A percentile compares a stretch with the other conserved stretches of the same genome.
Evolutionary conservation across 2,329 filamentous ascomycete genomes (phyloP).

Genomic region (Didymella lethalis): DNA sequence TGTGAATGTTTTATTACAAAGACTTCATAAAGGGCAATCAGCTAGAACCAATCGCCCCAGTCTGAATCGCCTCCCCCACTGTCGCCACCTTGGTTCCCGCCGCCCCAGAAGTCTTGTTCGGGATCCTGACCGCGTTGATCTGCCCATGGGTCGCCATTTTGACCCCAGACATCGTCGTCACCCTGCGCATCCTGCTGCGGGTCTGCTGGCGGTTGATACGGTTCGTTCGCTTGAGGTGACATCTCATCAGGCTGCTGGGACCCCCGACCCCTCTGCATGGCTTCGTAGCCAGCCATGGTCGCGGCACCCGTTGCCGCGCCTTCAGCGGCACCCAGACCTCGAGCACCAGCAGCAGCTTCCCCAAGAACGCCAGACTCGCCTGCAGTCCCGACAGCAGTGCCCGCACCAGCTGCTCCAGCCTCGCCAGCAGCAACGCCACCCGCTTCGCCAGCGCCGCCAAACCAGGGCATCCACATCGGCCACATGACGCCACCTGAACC

Average conservation of each 20-base stretch:
- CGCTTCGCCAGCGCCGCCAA: conserved; percentile 39
- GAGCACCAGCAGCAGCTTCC: conserved; percentile 59
- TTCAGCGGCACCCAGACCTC: conserved; percentile 51
- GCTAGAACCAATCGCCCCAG: conserved; percentile 38
- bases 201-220: conserved; percentile 30
- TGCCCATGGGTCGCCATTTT: conserved; percentile 37
- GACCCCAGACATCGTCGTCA: conserved; percentile 42
- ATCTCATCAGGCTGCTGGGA: conserved; percentile 31
- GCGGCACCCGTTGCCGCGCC: conserved; percentile 62
- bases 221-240: conserved; percentile 39
- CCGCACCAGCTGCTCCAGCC: conserved; percentile 39
- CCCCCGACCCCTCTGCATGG: conserved; percentile 63
- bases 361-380: conserved; percentile 53
- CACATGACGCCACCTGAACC: conserved; percentile 53
- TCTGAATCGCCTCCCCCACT: conserved; percentile 39
- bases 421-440: conserved; percentile 52
- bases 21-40: neutral
- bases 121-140: conserved; percentile 19
- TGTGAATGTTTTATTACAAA: neutral
- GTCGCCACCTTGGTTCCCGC: conserved; percentile 42
- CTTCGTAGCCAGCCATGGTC: conserved; percentile 69
- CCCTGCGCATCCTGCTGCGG: conserved; percentile 31
- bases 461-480: conserved; percentile 63
- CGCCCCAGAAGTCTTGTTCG: conserved; percentile 44
- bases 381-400: conserved; percentile 50